Conservation (phyloP, 495 filamentous ascomycete species). For the Penicillium subrubescens region DNA sequence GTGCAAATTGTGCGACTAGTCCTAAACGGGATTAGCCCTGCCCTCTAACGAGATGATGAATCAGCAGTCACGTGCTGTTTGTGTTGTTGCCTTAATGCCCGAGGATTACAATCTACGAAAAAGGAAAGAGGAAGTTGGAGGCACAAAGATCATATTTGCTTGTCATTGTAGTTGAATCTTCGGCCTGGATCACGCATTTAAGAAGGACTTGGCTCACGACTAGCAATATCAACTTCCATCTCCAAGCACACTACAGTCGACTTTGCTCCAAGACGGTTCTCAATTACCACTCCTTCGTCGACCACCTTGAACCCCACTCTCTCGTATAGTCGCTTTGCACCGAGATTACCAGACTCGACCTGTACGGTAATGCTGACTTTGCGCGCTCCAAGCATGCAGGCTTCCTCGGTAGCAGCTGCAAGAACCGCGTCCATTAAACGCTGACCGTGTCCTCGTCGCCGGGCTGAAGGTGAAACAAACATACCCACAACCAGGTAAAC, state of each 20-base stretch:
- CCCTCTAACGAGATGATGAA: conserved; percentile 37
- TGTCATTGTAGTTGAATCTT: background rate
- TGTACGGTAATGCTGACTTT: conserved; percentile 33
- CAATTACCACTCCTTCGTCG: conserved; percentile 23
- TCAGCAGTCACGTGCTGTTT: conserved; percentile 12
- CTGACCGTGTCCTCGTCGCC: conserved; percentile 45
- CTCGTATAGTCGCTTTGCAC: conserved; percentile 46
- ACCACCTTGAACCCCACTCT: conserved; percentile 43
- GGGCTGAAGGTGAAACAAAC: conserved; percentile 47
- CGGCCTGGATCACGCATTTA: background rate
- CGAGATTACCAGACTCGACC: conserved; percentile 39
- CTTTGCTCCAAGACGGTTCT: background rate
- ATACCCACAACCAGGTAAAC: conserved; percentile 36
- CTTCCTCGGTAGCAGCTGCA: conserved; percentile 27
- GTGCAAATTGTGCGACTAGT: conserved; percentile 34
- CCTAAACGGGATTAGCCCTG: conserved; percentile 32
- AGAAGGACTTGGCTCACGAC: background rate
- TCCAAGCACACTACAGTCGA: conserved; percentile 7
- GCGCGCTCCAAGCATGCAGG: conserved; percentile 16
- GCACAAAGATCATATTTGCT: background rate
- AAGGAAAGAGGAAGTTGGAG: no score
- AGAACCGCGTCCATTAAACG: conserved; percentile 41
- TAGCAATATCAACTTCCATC: conserved; percentile 2
- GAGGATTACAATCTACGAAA: background rate
- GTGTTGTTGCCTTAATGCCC: background rate